Conservation (phyloP, 768 basidiomycete species). For the Termitomyces sp. region DNA sequence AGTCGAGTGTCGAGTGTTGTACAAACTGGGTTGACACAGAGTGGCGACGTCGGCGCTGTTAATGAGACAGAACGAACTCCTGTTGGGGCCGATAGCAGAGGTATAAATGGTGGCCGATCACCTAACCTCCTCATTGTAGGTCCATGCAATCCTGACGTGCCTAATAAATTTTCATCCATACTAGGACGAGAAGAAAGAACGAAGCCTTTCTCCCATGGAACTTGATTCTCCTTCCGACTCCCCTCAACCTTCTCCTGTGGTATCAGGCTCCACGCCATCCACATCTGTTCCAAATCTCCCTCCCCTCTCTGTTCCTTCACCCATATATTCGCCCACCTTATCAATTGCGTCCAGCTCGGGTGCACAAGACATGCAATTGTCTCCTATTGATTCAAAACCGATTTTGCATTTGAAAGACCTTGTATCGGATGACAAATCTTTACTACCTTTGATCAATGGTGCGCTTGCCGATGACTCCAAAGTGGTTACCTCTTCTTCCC, state of each 20-base stretch:
- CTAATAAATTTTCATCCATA: conserved; percentile 12
- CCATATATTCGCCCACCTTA: conserved; percentile 23
- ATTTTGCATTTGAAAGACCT: not conserved
- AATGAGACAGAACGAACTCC: conserved; percentile 22
- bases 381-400: conserved; percentile 19
- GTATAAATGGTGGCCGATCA: not conserved
- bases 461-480: not conserved
- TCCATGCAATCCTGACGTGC: conserved; percentile 3
- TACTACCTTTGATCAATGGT: not conserved
- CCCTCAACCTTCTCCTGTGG: conserved; percentile 21
- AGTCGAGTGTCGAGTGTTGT: conserved; percentile 12
- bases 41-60: conserved; percentile 14
- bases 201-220: conserved; percentile 64
- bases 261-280: conserved; percentile 2
- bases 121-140: conserved; percentile 14
- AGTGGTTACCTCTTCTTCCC: not conserved
- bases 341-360: conserved; percentile 25
- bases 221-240: conserved; percentile 48
- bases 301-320: conserved; percentile 1
- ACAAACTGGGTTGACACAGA: conserved; percentile 18
- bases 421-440: not conserved
- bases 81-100: not conserved
- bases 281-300: not conserved
- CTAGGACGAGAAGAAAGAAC: conserved; percentile 24
- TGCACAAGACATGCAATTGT: conserved; percentile 26